Conservation (phyloP, 768 basidiomycete genomes). For the Leccinum variicolor region DNA sequence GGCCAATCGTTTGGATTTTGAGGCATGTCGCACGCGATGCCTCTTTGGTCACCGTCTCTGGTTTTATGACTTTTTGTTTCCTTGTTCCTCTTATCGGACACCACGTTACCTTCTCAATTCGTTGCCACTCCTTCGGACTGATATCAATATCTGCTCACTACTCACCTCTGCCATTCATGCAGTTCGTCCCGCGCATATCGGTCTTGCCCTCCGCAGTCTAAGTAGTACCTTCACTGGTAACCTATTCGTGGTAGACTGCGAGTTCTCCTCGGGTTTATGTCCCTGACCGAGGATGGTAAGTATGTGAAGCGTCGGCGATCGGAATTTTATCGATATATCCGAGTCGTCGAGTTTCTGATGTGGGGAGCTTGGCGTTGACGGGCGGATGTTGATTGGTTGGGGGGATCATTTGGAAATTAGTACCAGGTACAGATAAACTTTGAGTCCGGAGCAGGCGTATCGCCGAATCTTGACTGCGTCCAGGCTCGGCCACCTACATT, state of each 20-base stretch:
- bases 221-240: too few relatives aligned
- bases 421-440: slow-evolving; percentile 99
- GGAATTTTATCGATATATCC: slow-evolving; percentile 74
- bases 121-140: slow-evolving; percentile 20
- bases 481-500: too few relatives aligned
- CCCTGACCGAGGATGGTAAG: too few relatives aligned
- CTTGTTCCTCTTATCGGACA: slow-evolving; percentile 12
- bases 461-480: too few relatives aligned
- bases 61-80: too few relatives aligned
- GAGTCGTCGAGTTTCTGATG: slow-evolving; percentile 95
- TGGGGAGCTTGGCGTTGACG: slow-evolving; percentile 89
- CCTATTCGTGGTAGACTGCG: too few relatives aligned
- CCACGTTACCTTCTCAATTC: neutral
- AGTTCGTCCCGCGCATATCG: slow-evolving; percentile 79
- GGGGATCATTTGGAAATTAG: too few relatives aligned
- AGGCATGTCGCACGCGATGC: neutral
- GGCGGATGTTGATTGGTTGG: neutral
- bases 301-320: slow-evolving; percentile 95
- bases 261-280: too few relatives aligned
- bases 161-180: too few relatives aligned
- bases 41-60: too few relatives aligned
- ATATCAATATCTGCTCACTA: slow-evolving; percentile 9
- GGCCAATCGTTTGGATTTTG: neutral
- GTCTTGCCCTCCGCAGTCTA: too few relatives aligned
- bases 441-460: too few relatives aligned